These are phyloP conservation scores for Halenospora varia DNA, from an alignment of 495 filamentous ascomycete genomes.

Conservation along the genomic window DNA sequence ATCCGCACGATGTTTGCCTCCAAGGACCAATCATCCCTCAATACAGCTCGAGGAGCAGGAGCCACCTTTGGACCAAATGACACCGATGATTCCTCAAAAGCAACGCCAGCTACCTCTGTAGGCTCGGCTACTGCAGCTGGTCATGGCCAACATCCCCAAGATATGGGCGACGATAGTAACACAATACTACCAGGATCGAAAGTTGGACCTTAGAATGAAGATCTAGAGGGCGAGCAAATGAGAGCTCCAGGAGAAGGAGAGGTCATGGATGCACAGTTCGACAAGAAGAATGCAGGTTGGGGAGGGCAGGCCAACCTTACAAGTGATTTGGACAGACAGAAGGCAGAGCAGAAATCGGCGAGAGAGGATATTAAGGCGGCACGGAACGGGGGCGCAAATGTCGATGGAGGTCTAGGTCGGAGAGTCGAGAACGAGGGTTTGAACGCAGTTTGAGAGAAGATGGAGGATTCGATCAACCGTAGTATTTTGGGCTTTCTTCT, in stretches of 20 bases:
- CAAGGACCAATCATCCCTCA: constrained; percentile 20
- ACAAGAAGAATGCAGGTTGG: constrained; percentile 26
- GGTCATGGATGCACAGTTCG: constrained; percentile 24
- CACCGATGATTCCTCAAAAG: constrained; percentile 8
- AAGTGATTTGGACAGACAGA: constrained; percentile 23
- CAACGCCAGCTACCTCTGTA: constrained; percentile 17
- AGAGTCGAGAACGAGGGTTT: constrained; percentile 21
- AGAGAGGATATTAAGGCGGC: constrained; percentile 16
- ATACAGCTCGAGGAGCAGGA: constrained; percentile 12
- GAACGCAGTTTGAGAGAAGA: constrained; percentile 9
- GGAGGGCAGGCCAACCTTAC: constrained; percentile 23
- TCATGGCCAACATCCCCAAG: constrained; percentile 22
- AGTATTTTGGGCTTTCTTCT: constrained; percentile 4
- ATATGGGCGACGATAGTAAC: constrained; percentile 23
- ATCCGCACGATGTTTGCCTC: constrained; percentile 18
- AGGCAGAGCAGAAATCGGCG: constrained; percentile 22
- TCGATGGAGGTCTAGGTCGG: constrained; percentile 19
- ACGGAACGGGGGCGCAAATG: constrained; percentile 9
- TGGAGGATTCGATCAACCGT: not conserved
- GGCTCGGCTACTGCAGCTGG: constrained; percentile 23
- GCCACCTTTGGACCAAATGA: constrained; percentile 14
- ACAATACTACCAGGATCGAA: constrained; percentile 12
- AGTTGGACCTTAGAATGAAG: constrained; percentile 22
- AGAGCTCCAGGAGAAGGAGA: constrained; percentile 18
- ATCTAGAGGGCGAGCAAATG: constrained; percentile 25